Evolutionary conservation across 305 asterid species (phyloP).

Genomic region (Vinca major): DNA sequence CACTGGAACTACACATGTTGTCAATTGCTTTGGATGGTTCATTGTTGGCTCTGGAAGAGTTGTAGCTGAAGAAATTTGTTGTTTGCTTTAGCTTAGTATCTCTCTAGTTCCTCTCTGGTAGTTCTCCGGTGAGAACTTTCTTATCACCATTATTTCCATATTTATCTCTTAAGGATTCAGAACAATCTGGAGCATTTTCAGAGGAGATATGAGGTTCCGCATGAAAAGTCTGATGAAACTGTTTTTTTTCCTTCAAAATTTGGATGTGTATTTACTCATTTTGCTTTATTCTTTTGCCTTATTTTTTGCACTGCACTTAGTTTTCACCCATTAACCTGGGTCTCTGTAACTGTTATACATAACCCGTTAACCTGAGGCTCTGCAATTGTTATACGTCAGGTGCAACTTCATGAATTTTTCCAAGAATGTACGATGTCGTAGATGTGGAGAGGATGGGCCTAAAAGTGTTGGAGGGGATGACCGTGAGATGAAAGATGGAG

Average conservation of each 20-base stretch:
- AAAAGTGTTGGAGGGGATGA: slow-evolving; percentile 10
- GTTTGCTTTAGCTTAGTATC: not conserved
- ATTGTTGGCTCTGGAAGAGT: not conserved
- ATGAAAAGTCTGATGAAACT: too few species aligned
- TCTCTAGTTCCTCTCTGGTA: not conserved
- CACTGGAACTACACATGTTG: too few species aligned
- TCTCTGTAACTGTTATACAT: too few species aligned
- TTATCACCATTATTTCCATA: not conserved
- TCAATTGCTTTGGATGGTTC: not conserved
- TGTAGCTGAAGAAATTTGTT: not conserved
- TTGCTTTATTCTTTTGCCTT: too few species aligned
- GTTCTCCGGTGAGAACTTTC: slow-evolving; percentile 1
- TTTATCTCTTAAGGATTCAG: not conserved
- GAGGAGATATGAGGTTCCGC: too few species aligned
- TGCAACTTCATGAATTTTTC: slow-evolving; percentile 26
- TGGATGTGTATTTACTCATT: too few species aligned
- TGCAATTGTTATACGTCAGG: not conserved
- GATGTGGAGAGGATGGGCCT: slow-evolving; percentile 28
- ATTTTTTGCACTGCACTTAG: too few species aligned
- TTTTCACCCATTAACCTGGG: too few species aligned
- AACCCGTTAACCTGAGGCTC: too few species aligned
- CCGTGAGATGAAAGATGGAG: slow-evolving; percentile 30
- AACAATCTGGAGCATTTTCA: not conserved
- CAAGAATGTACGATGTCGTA: slow-evolving; percentile 19
- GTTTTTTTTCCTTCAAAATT: too few species aligned